phyloP scores from a whole-genome alignment of 2,329 filamentous ascomycete genomes.

The Immersiporthe knoxdaviesiana region DNA sequence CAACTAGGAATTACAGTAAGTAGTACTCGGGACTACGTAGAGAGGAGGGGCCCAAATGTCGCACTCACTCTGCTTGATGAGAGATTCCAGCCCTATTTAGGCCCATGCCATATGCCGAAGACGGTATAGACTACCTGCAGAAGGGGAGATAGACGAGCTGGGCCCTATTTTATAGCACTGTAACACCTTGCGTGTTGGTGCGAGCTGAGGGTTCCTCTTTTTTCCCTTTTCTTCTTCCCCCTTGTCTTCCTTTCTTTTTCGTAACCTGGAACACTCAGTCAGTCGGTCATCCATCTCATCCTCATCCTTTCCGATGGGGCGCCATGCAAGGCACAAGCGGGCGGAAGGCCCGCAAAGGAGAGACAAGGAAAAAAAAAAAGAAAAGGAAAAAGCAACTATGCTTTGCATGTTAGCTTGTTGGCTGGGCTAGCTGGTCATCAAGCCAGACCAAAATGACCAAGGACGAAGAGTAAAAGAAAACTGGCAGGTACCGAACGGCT shows the following conservation, averaged over 20 bases:
- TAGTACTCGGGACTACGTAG: not conserved
- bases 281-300: too few species aligned
- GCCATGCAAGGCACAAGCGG: not conserved
- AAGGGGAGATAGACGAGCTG: not conserved
- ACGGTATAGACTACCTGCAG: slow-evolving; percentile 3
- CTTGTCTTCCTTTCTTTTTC: too few species aligned
- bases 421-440: not conserved
- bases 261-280: not conserved
- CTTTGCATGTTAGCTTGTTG: not conserved
- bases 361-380: not conserved
- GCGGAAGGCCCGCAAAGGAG: not conserved
- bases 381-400: not conserved
- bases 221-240: not conserved
- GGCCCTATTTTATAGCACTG: not conserved
- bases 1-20: not conserved
- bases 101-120: not conserved
- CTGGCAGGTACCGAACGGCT: not conserved
- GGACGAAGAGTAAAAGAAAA: not conserved
- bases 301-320: not conserved
- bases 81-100: not conserved
- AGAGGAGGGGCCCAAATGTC: not conserved
- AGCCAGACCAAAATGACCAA: not conserved
- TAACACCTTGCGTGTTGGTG: not conserved
- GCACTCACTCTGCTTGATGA: not conserved
- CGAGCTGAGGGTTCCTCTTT: not conserved